Conservation (phyloP, 257 asterid genomes). For the Salvia hispanica region DNA sequence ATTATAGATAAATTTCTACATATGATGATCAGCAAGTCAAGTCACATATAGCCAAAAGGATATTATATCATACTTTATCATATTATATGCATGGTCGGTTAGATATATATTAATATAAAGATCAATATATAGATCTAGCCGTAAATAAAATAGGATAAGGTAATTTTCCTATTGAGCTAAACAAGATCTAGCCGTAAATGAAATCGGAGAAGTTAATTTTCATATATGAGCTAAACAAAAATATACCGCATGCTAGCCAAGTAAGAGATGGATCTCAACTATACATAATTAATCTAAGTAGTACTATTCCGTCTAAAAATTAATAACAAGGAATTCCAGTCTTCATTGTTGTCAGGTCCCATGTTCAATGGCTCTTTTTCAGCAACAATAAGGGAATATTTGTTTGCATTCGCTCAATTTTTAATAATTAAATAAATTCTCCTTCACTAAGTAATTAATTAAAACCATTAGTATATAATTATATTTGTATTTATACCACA, state of each 20-base stretch:
- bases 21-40: no score
- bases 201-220: neutral
- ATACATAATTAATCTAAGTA: neutral
- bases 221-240: neutral
- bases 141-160: no score
- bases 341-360: neutral
- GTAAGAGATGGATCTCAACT: neutral
- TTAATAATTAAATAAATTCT: no score
- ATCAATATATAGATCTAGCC: neutral
- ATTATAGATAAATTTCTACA: no score
- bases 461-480: neutral
- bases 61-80: no score
- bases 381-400: neutral
- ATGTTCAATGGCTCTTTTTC: neutral
- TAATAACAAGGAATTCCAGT: neutral
- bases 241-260: neutral
- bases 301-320: no score
- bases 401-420: neutral
- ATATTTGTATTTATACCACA: neutral
- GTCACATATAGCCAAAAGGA: no score
- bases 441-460: no score
- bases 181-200: neutral
- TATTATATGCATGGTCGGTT: neutral
- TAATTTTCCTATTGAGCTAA: no score
- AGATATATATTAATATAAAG: neutral